These are phyloP conservation scores for Cytospora mali DNA, from an alignment of 2,329 filamentous ascomycete species.

Conservation along the genomic window DNA sequence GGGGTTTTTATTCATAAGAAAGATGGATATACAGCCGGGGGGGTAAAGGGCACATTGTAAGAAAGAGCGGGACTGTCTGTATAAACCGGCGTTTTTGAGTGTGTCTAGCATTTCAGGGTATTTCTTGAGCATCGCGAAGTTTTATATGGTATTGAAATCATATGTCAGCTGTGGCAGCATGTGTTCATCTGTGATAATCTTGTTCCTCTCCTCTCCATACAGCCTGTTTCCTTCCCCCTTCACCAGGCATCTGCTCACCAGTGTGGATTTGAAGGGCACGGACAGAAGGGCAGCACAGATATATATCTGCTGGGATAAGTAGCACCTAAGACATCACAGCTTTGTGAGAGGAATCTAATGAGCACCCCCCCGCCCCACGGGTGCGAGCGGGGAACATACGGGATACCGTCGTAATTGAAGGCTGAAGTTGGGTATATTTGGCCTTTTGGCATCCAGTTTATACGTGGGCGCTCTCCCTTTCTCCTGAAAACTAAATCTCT, in stretches of 20 bases:
- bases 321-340: not conserved
- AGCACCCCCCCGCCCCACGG: too few species aligned
- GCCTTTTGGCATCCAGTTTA: not conserved
- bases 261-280: not conserved
- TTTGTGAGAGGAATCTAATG: not conserved
- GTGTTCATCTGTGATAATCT: not conserved
- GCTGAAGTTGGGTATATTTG: not conserved
- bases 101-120: conserved; percentile 25
- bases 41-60: conserved; percentile 11
- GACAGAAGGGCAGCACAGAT: not conserved
- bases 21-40: conserved; percentile 13
- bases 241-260: not conserved
- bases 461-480: not conserved
- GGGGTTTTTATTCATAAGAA: not conserved
- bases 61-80: conserved; percentile 4
- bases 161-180: not conserved
- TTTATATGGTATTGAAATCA: not conserved
- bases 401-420: not conserved
- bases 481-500: not conserved
- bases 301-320: not conserved
- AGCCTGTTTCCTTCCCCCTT: not conserved
- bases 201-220: not conserved
- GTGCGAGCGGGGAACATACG: too few species aligned
- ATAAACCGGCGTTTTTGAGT: conserved; percentile 20
- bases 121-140: conserved; percentile 25